Evolutionary conservation across 306 rosid species (phyloP).

Genomic region (Parietaria judaica): DNA sequence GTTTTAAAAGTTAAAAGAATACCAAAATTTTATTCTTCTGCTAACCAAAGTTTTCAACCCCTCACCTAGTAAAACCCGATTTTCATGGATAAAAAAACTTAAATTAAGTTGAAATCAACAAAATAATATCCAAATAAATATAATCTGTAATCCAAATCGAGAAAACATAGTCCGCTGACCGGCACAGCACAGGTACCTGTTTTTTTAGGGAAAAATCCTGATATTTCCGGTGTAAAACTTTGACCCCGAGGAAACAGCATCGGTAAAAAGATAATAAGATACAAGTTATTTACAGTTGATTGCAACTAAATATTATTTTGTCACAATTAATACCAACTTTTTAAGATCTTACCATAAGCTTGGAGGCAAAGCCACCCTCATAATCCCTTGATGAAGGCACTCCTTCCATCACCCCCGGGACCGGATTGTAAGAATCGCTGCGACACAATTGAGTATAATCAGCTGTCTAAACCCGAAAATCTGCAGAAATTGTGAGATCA

Average conservation of each 20-base stretch:
- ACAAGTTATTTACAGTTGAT: background rate
- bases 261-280: background rate
- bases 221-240: conserved; percentile 26
- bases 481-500: background rate
- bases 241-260: conserved; percentile 41
- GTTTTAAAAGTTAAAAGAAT: too few relatives aligned
- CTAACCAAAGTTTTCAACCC: too few relatives aligned
- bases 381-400: conserved; percentile 87
- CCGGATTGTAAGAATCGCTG: conserved; percentile 94
- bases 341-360: conserved; percentile 67
- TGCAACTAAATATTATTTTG: background rate
- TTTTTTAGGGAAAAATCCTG: too few relatives aligned
- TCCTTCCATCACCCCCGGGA: conserved; percentile 87
- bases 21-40: too few relatives aligned
- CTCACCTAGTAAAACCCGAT: too few relatives aligned
- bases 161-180: background rate
- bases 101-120: too few relatives aligned
- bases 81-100: too few relatives aligned
- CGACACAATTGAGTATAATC: conserved; percentile 10
- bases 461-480: background rate
- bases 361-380: conserved; percentile 86
- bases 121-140: too few relatives aligned
- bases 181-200: too few relatives aligned
- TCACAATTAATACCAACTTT: background rate
- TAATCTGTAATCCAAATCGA: background rate